Evolutionary conservation across 2,329 filamentous ascomycete species (phyloP).

Genomic region (Penicillium thymicola): DNA sequence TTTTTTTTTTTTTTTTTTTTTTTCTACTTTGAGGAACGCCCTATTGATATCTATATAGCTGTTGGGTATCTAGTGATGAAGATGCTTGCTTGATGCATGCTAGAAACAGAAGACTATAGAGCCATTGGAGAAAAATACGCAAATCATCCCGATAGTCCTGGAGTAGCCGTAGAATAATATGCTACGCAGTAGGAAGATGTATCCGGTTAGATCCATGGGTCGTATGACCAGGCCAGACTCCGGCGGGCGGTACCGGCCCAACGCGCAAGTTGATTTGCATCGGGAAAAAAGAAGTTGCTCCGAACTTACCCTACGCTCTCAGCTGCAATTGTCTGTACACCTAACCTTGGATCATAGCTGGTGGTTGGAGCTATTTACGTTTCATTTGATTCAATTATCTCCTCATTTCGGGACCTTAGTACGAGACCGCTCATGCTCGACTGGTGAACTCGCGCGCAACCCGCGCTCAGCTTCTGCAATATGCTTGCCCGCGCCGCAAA

Average conservation of each 20-base stretch:
- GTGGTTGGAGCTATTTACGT: not conserved
- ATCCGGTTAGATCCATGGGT: not conserved
- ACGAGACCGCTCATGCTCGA: slow-evolving; percentile 15
- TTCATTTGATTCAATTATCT: not conserved
- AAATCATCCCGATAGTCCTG: not conserved
- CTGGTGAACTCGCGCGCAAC: slow-evolving; percentile 24
- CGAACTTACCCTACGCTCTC: slow-evolving; percentile 13
- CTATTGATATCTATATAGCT: not conserved
- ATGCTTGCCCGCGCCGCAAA: slow-evolving; percentile 35
- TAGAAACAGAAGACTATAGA: not conserved
- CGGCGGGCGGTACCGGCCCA: slow-evolving; percentile 10
- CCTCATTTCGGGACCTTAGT: not conserved
- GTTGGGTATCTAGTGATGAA: not conserved
- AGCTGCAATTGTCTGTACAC: slow-evolving; percentile 7
- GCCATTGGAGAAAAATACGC: no score
- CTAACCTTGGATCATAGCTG: not conserved
- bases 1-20: no score
- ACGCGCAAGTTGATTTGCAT: slow-evolving; percentile 13
- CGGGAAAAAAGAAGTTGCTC: slow-evolving; percentile 19
- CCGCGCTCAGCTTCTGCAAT: slow-evolving; percentile 23
- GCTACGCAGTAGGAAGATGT: not conserved
- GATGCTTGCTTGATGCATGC: not conserved
- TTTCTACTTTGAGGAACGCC: no score
- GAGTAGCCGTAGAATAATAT: not conserved
- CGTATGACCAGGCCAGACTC: slow-evolving; percentile 5